Evolutionary conservation across 2,329 filamentous ascomycete genomes (phyloP), one percentile per base, ranked within the genome.

Genomic region (Pyrenophora teres): DNA sequence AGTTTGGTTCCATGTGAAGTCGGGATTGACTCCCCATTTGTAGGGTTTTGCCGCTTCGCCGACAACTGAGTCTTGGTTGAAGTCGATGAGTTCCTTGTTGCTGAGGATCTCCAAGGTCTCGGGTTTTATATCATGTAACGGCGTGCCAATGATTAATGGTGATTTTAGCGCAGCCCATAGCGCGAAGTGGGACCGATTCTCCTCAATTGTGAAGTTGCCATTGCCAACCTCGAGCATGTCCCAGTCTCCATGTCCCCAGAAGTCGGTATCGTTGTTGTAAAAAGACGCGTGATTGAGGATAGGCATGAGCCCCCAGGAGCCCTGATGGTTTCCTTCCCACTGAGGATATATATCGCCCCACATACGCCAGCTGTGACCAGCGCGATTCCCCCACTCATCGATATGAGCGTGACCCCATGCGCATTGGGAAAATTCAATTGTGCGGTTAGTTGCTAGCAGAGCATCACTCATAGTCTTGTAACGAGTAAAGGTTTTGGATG

Each of bases 381-480:
- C 70, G 8, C 30, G 49, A 33, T 67, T 68, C 3, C 68, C 71
- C 71, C 71, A 73, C 7, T 62, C 49, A 37, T 68, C 60, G 6
- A 71, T 65, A 27, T 60, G 54, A 13, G 61, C 68, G 16, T 61
- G 54, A 7, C 72, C 72, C 72, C 72, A 74, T 41, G 68, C 62
- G 46, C 71, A 74, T 16, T 73, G 61, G 18, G 61, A 68, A 52
- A 69, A 74, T 46, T 71, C 48, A 15, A 74, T 71, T 6, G 67
- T 68, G 15, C 67, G 60, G 44, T 69, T 66, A 40, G 78, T 75
- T 50, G 72, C 0, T 80, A 58, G 25, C 5, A 67, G 53, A 8
- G 82, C 82, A 57, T 84, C 54, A 3, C 63, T 40, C 63, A 67
- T 67, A 16, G 31, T 46, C 80, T 61, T 83, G 65, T 78, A 85